Evolutionary conservation across 129 eudicot species (phyloP).

Genomic region (Flaveria sonorensis): DNA sequence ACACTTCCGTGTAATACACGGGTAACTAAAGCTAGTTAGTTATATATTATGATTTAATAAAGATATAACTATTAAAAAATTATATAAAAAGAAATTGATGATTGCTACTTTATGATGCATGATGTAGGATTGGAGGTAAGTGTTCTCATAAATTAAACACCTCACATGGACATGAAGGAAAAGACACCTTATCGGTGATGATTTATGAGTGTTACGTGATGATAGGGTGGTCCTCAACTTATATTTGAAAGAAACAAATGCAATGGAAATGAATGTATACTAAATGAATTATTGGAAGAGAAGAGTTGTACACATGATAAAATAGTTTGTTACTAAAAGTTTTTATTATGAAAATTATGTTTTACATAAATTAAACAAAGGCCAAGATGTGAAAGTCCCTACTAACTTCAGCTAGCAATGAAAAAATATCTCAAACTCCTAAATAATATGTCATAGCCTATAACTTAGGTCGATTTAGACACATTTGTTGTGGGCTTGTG

Average conservation of each 20-base stretch:
- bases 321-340: background rate
- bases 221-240: conserved; percentile 31
- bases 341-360: background rate
- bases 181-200: conserved; percentile 23
- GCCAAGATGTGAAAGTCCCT: too few relatives aligned
- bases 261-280: background rate
- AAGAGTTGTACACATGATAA: background rate
- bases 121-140: conserved; percentile 28
- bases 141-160: conserved; percentile 27
- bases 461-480: too few relatives aligned
- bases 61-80: background rate
- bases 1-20: too few relatives aligned
- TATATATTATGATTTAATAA: too few relatives aligned
- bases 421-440: too few relatives aligned
- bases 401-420: too few relatives aligned
- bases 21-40: too few relatives aligned
- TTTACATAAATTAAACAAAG: background rate
- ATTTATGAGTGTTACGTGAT: conserved; percentile 19
- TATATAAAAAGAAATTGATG: background rate
- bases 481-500: background rate
- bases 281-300: background rate
- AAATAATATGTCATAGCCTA: background rate
- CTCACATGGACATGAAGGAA: conserved; percentile 42
- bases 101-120: conserved; percentile 16
- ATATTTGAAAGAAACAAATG: conserved; percentile 2